These are phyloP conservation scores for Fusarium odoratissimum DNA, from an alignment of 2,329 filamentous ascomycete species.

Conservation along the genomic window DNA sequence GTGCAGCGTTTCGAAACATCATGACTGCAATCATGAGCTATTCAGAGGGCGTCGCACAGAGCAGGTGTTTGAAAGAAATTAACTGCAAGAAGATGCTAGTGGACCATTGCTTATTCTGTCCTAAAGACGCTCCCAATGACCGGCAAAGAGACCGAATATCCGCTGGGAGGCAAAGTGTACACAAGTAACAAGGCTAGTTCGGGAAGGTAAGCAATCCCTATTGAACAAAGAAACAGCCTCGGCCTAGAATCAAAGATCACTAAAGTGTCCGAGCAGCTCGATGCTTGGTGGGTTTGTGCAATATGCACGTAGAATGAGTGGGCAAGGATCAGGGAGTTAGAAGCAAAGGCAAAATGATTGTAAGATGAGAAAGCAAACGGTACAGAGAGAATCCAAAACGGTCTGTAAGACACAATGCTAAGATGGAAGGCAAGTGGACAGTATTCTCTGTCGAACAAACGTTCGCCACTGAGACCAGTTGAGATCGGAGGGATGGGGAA, in stretches of 20 bases:
- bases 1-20: conserved; percentile 25
- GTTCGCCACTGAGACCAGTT: conserved; percentile 24
- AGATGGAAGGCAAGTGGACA: background rate
- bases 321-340: conserved; percentile 13
- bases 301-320: conserved; percentile 1
- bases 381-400: conserved; percentile 16
- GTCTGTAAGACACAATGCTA: conserved; percentile 15
- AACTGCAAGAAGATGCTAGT: conserved; percentile 35
- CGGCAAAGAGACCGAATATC: background rate
- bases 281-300: conserved; percentile 10
- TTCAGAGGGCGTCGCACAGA: conserved; percentile 13
- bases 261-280: conserved; percentile 9
- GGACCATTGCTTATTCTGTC: conserved; percentile 38
- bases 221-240: conserved; percentile 21
- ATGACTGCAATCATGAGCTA: conserved; percentile 23
- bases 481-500: conserved; percentile 8
- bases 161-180: conserved; percentile 1
- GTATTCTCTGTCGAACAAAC: conserved; percentile 10
- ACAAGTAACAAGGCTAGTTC: conserved; percentile 4
- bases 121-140: background rate
- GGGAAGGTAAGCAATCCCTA: conserved; percentile 14
- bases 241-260: conserved; percentile 13
- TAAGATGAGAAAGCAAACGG: conserved; percentile 4
- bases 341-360: conserved; percentile 1
- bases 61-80: conserved; percentile 22